Evolutionary conservation across 495 filamentous ascomycete species (phyloP), one percentile per base, ranked within the genome.

Genomic region (Poronia punctata): DNA sequence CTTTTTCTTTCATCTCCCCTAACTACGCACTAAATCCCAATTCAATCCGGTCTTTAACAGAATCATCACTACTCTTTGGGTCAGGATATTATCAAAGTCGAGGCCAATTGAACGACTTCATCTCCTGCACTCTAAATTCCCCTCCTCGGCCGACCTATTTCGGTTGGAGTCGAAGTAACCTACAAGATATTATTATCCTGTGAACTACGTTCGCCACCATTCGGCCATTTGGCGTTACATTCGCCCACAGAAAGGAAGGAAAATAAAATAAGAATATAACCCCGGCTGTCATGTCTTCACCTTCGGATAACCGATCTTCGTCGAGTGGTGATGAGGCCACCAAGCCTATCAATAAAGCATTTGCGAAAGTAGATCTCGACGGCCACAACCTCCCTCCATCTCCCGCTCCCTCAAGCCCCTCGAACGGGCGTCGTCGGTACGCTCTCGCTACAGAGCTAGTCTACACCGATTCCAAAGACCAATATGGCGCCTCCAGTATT

Each of bases 381-480:
- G 88, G 90, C 40, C 85, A 97, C 65, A 71, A 95, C 56, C 69
- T 97, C 16, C 92, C 92, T 6, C 92, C 92, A 4, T 96, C 93
- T 0, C 92, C 92, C 3, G 86, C 92, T 11, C 92, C 92, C 16
- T 97, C 92, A 15, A 94, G 82, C 52, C 92, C 92, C 14, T 78
- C 79, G 53, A 79, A 77, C 53, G 88, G 88, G 23, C 75, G 82
- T 46, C 79, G 82, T 44, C 70, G 72, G 30, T 98, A 97, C 64
- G 88, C 89, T 33, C 75, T 97, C 43, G 89, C 89, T 27, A 98
- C 92, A 6, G 92, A 97, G 62, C 70, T 98, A 41, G 93, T 98
- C 22, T 96, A 88, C 59, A 97, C 90, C 26, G 92, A 98, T 45
- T 74, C 84, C 59, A 87, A 77, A 60, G 92, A 98, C 62, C 92